These are phyloP conservation scores for Phytopythium aichiense DNA, from an alignment of 352 stramenopile genomes.

Conservation along the genomic window DNA sequence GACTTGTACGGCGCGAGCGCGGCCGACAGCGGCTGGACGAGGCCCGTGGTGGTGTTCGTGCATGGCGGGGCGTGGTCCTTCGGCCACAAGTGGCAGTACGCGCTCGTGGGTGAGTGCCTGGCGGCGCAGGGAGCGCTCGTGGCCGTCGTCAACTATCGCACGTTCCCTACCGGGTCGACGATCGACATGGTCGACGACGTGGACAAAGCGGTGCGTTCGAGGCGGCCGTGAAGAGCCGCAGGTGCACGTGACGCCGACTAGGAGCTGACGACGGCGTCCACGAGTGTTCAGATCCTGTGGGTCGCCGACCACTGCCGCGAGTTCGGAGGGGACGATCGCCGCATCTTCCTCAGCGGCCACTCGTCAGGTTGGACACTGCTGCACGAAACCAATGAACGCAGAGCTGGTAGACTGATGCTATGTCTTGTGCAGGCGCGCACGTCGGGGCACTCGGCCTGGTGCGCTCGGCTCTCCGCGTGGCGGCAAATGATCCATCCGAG, in stretches of 20 bases:
- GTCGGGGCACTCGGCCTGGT: conserved; percentile 49
- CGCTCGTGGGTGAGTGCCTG: conserved; percentile 56
- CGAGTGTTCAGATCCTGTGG: conserved; percentile 44
- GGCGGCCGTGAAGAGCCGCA: neutral
- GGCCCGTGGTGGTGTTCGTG: conserved; percentile 89
- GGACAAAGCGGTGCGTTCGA: conserved; percentile 46
- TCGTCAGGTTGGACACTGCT: conserved; percentile 37
- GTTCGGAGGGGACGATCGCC: conserved; percentile 44
- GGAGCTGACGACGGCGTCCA: conserved; percentile 1
- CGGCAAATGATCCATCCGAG: neutral
- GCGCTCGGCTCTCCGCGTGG: conserved; percentile 42
- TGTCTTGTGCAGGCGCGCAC: conserved; percentile 25
- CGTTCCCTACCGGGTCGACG: conserved; percentile 82
- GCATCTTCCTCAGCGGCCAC: conserved; percentile 59
- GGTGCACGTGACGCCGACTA: neutral
- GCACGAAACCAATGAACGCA: neutral
- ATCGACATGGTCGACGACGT: conserved; percentile 89
- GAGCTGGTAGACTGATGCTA: neutral
- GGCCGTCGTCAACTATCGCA: conserved; percentile 88
- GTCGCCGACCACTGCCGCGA: conserved; percentile 34
- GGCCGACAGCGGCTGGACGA: neutral
- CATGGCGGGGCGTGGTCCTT: conserved; percentile 88
- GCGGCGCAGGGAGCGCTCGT: conserved; percentile 63
- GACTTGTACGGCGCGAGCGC: conserved; percentile 54
- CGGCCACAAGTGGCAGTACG: conserved; percentile 78